Conservation (phyloP, 1,284 basidiomycete species). For the Retiboletus flavoniger region DNA sequence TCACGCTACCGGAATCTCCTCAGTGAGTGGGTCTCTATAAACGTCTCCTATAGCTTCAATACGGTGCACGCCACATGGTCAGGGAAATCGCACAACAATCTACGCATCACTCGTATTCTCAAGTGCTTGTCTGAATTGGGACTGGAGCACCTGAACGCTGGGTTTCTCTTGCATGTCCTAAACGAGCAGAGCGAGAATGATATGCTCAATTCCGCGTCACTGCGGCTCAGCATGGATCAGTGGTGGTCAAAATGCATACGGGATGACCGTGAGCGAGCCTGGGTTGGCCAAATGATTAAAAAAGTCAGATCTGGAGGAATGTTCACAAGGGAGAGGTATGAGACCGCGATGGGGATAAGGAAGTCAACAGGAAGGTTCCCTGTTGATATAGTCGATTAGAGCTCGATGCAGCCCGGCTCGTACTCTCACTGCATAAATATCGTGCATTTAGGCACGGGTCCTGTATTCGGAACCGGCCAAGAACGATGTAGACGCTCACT, state of each 20-base stretch:
- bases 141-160: conserved; percentile 59
- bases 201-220: conserved; percentile 47
- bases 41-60: neutral
- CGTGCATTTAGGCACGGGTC: neutral
- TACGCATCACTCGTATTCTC: conserved; percentile 75
- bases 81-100: conserved; percentile 72
- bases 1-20: conserved; percentile 63
- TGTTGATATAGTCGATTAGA: neutral
- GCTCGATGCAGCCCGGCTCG: neutral
- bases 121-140: conserved; percentile 73
- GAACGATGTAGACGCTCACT: neutral
- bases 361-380: conserved; percentile 21
- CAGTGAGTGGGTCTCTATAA: conserved; percentile 44
- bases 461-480: neutral
- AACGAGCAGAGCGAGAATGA: conserved; percentile 64
- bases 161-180: conserved; percentile 68
- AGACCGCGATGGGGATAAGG: conserved; percentile 45
- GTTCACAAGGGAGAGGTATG: conserved; percentile 61
- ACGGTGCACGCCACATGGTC: conserved; percentile 1
- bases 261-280: conserved; percentile 55
- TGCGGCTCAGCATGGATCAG: conserved; percentile 65
- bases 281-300: conserved; percentile 49
- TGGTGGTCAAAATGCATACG: conserved; percentile 79
- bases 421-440: neutral
- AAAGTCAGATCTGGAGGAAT: conserved; percentile 45